Base-by-base conservation (phyloP, 805 yeast genomes). In the Candida maris region DNA sequence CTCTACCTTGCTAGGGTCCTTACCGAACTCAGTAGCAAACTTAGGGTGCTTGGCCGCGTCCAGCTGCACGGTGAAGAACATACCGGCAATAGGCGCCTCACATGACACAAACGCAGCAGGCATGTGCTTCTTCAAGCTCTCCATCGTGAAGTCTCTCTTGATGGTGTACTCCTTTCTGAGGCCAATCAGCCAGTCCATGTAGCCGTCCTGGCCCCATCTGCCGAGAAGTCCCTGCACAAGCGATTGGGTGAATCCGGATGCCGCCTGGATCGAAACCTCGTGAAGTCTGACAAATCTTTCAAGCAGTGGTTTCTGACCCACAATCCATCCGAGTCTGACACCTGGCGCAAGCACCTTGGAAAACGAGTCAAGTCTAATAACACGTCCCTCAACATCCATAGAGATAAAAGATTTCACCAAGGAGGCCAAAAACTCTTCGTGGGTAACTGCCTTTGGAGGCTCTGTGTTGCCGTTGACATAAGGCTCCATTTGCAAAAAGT, bases 271-370 rank as follows among this genome's bases (percentile, higher is more conserved):
- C 5, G 85, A 67, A 44, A 83, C 89, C 67, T 89, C 97, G 54
- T 84, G 86, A 37, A 81, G 66, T 48, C 93, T 73, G 35, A 79
- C 59, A 50, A 68, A 71, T 48, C 91, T 73, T 61, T 83, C 87
- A 47, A 85, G 55, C 34, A 88, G 59, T 13, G 53, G 47, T 29
- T 68, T 65, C 59, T 84, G 88, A 42, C 83, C 95, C 18, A 85
- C 81, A 42, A 88, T 70, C 96, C 96, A 88, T 36, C 96, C 96
- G 41, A 85, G 57, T 66, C 97, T 80, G 20, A 79, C 54, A 49
- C 96, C 96, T 13, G 97, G 97, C 3, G 96, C 96, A 37, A 89
- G 65, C 18, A 88, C 88, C 67, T 88, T 88, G 35, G 96, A 87
- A 64, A 85, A 81, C 2, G 96, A 84, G 61, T 88, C 97, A 55